These are phyloP conservation scores for Monosporascus sp. DNA, from an alignment of 2,329 filamentous ascomycete species.

Conservation along the genomic window DNA sequence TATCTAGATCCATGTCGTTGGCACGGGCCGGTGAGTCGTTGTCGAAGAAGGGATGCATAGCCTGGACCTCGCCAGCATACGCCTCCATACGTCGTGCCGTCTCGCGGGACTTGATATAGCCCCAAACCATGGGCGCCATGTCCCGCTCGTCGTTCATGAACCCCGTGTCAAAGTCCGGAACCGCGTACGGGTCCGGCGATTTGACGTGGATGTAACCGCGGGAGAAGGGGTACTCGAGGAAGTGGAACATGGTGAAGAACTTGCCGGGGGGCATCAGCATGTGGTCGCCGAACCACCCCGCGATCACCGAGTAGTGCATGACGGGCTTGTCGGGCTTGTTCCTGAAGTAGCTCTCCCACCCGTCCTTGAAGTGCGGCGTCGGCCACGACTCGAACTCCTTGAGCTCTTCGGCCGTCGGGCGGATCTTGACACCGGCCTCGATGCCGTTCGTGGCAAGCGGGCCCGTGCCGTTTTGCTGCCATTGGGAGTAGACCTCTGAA, in stretches of 20 bases:
- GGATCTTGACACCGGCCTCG: constrained; percentile 73
- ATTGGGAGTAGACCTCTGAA: constrained; percentile 63
- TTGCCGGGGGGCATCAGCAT: constrained; percentile 66
- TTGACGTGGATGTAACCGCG: not conserved
- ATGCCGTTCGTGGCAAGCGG: constrained; percentile 74
- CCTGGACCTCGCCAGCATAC: constrained; percentile 67
- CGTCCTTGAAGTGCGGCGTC: constrained; percentile 65
- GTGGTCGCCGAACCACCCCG: constrained; percentile 59
- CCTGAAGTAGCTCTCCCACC: constrained; percentile 80
- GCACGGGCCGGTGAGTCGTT: constrained; percentile 65
- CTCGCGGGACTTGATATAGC: constrained; percentile 77
- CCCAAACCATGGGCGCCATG: constrained; percentile 81
- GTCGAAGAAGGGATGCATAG: constrained; percentile 66
- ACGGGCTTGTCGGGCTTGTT: constrained; percentile 81
- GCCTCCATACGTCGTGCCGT: constrained; percentile 73
- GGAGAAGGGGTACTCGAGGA: constrained; percentile 30
- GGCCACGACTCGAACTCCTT: constrained; percentile 67
- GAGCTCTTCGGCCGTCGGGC: constrained; percentile 64
- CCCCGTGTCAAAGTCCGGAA: constrained; percentile 71
- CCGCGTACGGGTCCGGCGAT: constrained; percentile 52
- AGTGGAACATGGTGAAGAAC: constrained; percentile 82
- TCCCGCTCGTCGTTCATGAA: constrained; percentile 85
- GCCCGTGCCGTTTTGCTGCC: constrained; percentile 74
- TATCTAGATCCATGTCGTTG: constrained; percentile 67
- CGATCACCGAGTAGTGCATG: constrained; percentile 78